phyloP scores from a whole-genome alignment of 2,329 filamentous ascomycete species.

The Xylaria hypoxylon region DNA sequence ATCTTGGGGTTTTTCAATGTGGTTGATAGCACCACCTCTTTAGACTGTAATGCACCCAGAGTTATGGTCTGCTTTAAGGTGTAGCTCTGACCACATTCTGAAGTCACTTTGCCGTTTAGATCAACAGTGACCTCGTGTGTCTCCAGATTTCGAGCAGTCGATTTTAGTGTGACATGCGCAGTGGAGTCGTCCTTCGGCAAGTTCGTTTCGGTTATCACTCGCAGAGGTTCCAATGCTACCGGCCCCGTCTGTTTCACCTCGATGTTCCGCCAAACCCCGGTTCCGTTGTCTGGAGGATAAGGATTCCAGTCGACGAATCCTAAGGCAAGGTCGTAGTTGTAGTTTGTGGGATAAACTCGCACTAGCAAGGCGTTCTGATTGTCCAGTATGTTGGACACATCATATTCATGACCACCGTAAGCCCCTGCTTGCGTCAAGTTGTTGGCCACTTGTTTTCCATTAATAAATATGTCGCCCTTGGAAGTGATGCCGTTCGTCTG shows the following conservation, averaged over 20 bases:
- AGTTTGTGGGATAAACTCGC: constrained; percentile 67
- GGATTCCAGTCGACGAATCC: constrained; percentile 74
- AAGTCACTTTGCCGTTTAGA: constrained; percentile 52
- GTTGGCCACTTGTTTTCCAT: constrained; percentile 64
- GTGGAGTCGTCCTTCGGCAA: constrained; percentile 45
- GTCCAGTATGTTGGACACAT: constrained; percentile 60
- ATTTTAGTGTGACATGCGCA: constrained; percentile 55
- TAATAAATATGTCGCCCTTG: constrained; percentile 69
- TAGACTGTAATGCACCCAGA: constrained; percentile 54
- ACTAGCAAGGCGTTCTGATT: constrained; percentile 65
- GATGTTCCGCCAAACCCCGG: constrained; percentile 71
- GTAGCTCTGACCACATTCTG: constrained; percentile 44
- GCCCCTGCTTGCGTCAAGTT: constrained; percentile 64
- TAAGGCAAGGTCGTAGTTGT: constrained; percentile 68
- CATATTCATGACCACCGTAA: constrained; percentile 67
- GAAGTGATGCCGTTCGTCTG: constrained; percentile 71
- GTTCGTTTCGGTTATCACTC: constrained; percentile 58
- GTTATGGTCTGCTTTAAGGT: constrained; percentile 51
- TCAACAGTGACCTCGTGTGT: constrained; percentile 54
- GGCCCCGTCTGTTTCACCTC: constrained; percentile 66
- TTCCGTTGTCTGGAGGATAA: constrained; percentile 70
- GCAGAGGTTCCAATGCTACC: constrained; percentile 58
- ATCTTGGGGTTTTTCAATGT: constrained; percentile 59
- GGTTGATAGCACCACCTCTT: constrained; percentile 54
- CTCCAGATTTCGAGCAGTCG: constrained; percentile 57